Evolutionary conservation across 305 asterid genomes (phyloP).

Genomic region (Fraxinus velutina): DNA sequence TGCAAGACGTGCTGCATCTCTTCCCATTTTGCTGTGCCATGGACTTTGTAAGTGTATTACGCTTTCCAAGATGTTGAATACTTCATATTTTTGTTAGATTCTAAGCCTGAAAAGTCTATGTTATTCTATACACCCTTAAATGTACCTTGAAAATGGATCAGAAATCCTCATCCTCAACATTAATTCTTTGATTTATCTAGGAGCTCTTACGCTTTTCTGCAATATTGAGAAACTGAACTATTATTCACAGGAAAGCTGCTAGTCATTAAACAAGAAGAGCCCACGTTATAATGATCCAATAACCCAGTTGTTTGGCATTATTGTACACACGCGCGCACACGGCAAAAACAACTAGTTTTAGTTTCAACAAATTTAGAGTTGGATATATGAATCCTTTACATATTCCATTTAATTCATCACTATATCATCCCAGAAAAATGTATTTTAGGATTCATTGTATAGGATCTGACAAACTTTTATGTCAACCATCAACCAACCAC

Average conservation of each 20-base stretch:
- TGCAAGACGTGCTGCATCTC: constrained; percentile 79
- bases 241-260: not conserved
- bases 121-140: not conserved
- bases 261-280: not conserved
- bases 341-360: not conserved
- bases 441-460: not conserved
- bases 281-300: not conserved
- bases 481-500: not conserved
- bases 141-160: not conserved
- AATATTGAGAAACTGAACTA: not conserved
- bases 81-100: not conserved
- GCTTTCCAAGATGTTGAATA: not conserved
- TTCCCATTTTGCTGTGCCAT: constrained; percentile 86
- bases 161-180: not conserved
- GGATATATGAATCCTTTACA: not conserved
- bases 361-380: not conserved
- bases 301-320: not conserved
- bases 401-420: not conserved
- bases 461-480: not conserved
- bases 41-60: constrained; percentile 60
- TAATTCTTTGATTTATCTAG: not conserved
- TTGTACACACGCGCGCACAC: not conserved
- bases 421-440: not conserved
- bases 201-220: not conserved
- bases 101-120: not conserved